phyloP scores from a whole-genome alignment of 2,329 filamentous ascomycete genomes.

The Arthrobotrys entomopaga region DNA sequence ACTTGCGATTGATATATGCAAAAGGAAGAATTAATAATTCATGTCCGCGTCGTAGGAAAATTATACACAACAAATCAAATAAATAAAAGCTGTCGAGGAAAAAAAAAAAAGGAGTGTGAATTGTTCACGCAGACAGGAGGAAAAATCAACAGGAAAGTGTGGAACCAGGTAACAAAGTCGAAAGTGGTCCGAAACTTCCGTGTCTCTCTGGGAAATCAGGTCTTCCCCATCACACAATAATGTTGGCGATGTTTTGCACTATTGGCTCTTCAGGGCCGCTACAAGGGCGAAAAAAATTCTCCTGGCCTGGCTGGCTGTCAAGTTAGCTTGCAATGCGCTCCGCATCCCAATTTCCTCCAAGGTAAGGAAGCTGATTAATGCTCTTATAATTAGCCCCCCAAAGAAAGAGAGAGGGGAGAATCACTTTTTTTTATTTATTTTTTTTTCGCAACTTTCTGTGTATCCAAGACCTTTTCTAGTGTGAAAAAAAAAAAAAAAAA shows the following conservation, averaged over 20 bases:
- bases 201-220: slow-evolving; percentile 44
- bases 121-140: slow-evolving; percentile 17
- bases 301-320: slow-evolving; percentile 5
- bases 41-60: background rate
- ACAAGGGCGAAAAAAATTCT: slow-evolving; percentile 47
- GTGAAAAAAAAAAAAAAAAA: background rate
- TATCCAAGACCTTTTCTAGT: slow-evolving; percentile 12
- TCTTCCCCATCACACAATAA: slow-evolving; percentile 28
- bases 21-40: background rate
- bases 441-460: slow-evolving; percentile 21
- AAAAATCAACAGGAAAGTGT: slow-evolving; percentile 14
- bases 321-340: slow-evolving; percentile 13
- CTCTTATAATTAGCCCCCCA: background rate
- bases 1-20: slow-evolving; percentile 2
- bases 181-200: slow-evolving; percentile 53
- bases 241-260: slow-evolving; percentile 56
- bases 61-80: background rate
- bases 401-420: background rate
- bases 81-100: background rate
- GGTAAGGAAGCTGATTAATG: slow-evolving; percentile 42
- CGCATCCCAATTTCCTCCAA: slow-evolving; percentile 52
- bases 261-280: slow-evolving; percentile 36
- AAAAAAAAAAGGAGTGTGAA: slow-evolving; percentile 20
- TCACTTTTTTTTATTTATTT: slow-evolving; percentile 5
- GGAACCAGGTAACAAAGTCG: slow-evolving; percentile 31